phyloP scores from a whole-genome alignment of 75 land plant species.

The Cunninghamia lanceolata region DNA sequence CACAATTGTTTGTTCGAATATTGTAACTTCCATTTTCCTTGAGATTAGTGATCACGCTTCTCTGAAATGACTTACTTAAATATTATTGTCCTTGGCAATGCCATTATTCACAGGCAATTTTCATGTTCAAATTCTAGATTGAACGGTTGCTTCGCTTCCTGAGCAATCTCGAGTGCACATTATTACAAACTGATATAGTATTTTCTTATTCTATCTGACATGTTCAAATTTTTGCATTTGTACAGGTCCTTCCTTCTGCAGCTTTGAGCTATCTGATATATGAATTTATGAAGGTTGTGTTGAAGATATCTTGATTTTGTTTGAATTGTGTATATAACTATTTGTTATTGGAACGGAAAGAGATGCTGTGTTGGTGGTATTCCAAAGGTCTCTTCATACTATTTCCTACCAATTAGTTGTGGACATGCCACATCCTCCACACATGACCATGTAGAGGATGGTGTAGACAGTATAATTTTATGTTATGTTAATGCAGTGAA shows the following conservation, averaged over 20 bases:
- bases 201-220: background rate
- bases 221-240: constrained; percentile 5
- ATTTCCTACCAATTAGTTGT: background rate
- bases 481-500: no score
- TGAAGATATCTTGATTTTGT: constrained; percentile 20
- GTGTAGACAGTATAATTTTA: no score
- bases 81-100: background rate
- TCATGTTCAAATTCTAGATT: background rate
- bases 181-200: background rate
- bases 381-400: background rate
- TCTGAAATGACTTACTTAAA: background rate
- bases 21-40: background rate
- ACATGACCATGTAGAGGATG: background rate
- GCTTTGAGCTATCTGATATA: constrained; percentile 51
- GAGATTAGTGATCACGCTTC: background rate
- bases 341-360: background rate
- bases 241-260: constrained; percentile 55
- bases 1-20: background rate
- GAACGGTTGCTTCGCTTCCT: background rate
- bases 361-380: background rate
- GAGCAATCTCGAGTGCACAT: background rate
- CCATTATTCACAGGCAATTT: background rate
- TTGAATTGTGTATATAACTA: background rate
- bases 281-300: constrained; percentile 35
- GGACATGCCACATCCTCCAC: background rate